Evolutionary conservation across 768 basidiomycete species (phyloP).

Genomic region (Rhodotorula sphaerocarpa): DNA sequence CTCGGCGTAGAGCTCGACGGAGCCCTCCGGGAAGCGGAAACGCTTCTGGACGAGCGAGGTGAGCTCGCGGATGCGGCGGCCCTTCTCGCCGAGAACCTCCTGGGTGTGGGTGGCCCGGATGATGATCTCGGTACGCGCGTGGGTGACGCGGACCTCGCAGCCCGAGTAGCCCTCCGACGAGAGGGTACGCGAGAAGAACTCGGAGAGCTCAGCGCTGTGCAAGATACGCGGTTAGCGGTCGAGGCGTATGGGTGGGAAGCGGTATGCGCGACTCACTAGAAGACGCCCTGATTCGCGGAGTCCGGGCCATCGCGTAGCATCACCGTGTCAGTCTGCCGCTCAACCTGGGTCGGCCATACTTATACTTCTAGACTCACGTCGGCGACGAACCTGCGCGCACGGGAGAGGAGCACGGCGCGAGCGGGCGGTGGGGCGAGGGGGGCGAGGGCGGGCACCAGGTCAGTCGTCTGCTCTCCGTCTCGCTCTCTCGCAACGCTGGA

Average conservation of each 20-base stretch:
- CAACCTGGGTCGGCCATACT: neutral
- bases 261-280: conserved; percentile 25
- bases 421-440: neutral
- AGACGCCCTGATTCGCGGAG: conserved; percentile 24
- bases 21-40: conserved; percentile 99
- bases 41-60: conserved; percentile 97
- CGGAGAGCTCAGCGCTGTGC: conserved; percentile 83
- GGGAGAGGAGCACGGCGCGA: neutral
- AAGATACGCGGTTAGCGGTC: conserved; percentile 40
- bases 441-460: neutral
- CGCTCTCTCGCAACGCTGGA: too few relatives aligned
- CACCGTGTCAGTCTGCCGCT: neutral
- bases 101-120: conserved; percentile 99
- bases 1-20: conserved; percentile 97
- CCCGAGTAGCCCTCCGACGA: conserved; percentile 99
- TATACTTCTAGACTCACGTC: conserved; percentile 10
- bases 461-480: too few relatives aligned
- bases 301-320: neutral
- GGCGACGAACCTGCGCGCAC: conserved; percentile 30
- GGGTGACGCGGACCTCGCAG: conserved; percentile 98
- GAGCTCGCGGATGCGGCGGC: conserved; percentile 96
- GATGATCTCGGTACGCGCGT: conserved; percentile 99
- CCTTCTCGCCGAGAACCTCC: conserved; percentile 91
- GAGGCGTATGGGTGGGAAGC: neutral
- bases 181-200: conserved; percentile 97